These are phyloP conservation scores for Choiromyces venosus DNA, from an alignment of 495 filamentous ascomycete species.

Conservation along the genomic window DNA sequence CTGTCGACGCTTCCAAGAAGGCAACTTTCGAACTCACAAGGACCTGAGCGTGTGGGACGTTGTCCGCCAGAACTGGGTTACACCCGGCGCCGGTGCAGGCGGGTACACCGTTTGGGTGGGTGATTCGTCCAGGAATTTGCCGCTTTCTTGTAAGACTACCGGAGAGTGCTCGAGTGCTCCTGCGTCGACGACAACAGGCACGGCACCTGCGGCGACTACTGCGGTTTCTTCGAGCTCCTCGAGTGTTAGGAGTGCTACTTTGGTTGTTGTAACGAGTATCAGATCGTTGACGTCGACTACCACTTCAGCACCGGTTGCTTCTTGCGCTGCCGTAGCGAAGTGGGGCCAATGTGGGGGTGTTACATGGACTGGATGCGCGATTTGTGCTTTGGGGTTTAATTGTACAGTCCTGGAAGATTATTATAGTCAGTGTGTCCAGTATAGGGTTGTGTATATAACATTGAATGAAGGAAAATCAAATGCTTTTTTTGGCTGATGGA, in stretches of 20 bases:
- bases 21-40: slow-evolving; percentile 55
- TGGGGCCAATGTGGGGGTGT: slow-evolving; percentile 25
- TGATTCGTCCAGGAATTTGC: slow-evolving; percentile 61
- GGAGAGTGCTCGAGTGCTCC: slow-evolving; percentile 8
- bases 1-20: slow-evolving; percentile 48
- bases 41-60: slow-evolving; percentile 72
- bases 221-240: not conserved
- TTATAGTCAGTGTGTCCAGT: slow-evolving; percentile 23
- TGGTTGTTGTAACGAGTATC: not conserved
- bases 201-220: slow-evolving; percentile 4
- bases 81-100: slow-evolving; percentile 41
- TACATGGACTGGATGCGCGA: slow-evolving; percentile 20
- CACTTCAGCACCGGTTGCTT: slow-evolving; percentile 4
- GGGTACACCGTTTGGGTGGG: slow-evolving; percentile 53
- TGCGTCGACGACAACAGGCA: slow-evolving; percentile 3
- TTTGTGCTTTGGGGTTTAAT: slow-evolving; percentile 15
- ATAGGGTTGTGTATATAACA: not conserved
- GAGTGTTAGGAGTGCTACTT: not conserved
- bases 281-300: slow-evolving; percentile 3
- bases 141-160: slow-evolving; percentile 43
- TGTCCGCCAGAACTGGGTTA: slow-evolving; percentile 63
- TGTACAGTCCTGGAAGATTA: slow-evolving; percentile 21
- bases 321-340: slow-evolving; percentile 7
- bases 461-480: too few species aligned
- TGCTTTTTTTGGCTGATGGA: too few species aligned